A percentile compares a stretch with the other conserved stretches of the same genome.
phyloP scores from a whole-genome alignment of 2,329 filamentous ascomycete genomes.

The Fusarium multiceps region DNA sequence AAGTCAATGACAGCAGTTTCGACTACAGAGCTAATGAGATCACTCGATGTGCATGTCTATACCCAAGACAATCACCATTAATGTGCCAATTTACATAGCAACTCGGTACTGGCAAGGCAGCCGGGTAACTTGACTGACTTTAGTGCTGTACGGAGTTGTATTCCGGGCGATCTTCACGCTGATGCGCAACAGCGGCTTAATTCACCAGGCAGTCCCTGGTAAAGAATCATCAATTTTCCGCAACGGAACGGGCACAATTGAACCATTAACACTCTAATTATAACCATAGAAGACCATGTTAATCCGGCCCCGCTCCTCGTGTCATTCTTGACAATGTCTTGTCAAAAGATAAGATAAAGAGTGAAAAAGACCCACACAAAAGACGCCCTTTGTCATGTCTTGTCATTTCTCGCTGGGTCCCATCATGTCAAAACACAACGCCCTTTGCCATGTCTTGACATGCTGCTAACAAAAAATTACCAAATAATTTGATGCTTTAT shows the following conservation, averaged over 20 bases:
- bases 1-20: background rate
- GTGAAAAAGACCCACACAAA: conserved; percentile 12
- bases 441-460: conserved; percentile 30
- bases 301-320: background rate
- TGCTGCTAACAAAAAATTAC: conserved; percentile 21
- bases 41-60: background rate
- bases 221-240: background rate
- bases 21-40: background rate
- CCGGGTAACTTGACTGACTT: background rate
- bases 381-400: conserved; percentile 29
- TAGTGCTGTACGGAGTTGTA: background rate
- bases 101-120: background rate
- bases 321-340: conserved; percentile 4
- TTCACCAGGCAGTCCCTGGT: background rate
- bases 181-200: background rate
- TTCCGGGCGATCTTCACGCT: background rate
- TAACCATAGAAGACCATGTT: conserved; percentile 1
- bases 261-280: background rate
- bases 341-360: conserved; percentile 26
- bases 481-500: conserved; percentile 31
- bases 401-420: conserved; percentile 21
- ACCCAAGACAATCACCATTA: background rate
- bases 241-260: background rate
- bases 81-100: background rate
- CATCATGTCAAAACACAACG: conserved; percentile 23